These are phyloP conservation scores for Austropuccinia psidii DNA, from an alignment of 1,284 basidiomycete species.

Conservation along the genomic window DNA sequence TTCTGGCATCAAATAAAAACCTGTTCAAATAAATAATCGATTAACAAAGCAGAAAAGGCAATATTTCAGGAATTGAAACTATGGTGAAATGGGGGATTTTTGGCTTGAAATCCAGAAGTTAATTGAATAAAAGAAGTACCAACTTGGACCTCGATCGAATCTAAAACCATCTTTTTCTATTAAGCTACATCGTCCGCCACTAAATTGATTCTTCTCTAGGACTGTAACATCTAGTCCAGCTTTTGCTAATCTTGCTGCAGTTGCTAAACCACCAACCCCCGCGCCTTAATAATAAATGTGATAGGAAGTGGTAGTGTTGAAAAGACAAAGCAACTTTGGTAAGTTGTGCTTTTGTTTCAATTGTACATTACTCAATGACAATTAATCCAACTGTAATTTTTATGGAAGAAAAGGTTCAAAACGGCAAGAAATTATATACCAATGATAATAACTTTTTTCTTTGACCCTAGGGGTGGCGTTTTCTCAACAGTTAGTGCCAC, in stretches of 20 bases:
- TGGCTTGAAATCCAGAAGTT: neutral
- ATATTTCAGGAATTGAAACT: neutral
- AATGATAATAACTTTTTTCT: slow-evolving; percentile 36
- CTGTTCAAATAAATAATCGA: neutral
- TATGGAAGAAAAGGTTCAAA: neutral
- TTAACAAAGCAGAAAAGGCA: neutral
- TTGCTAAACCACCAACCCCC: slow-evolving; percentile 52
- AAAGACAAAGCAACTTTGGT: neutral
- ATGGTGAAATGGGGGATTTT: no score
- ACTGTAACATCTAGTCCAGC: slow-evolving; percentile 52
- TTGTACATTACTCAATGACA: neutral
- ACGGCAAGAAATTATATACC: slow-evolving; percentile 12
- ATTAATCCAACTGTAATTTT: neutral
- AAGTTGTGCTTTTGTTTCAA: neutral
- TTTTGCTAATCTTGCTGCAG: slow-evolving; percentile 51
- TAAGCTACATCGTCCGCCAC: slow-evolving; percentile 53
- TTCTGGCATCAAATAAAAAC: slow-evolving; percentile 37
- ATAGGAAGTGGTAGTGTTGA: neutral
- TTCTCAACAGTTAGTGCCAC: slow-evolving; percentile 16
- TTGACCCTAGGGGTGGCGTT: neutral
- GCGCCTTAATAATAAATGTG: slow-evolving; percentile 45
- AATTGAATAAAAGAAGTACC: neutral
- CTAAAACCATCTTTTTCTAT: slow-evolving; percentile 51
- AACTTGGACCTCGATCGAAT: slow-evolving; percentile 36
- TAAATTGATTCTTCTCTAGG: slow-evolving; percentile 51